These are phyloP conservation scores for Mycosphaerella sp. DNA, from an alignment of 2,329 filamentous ascomycete species.

Conservation along the genomic window DNA sequence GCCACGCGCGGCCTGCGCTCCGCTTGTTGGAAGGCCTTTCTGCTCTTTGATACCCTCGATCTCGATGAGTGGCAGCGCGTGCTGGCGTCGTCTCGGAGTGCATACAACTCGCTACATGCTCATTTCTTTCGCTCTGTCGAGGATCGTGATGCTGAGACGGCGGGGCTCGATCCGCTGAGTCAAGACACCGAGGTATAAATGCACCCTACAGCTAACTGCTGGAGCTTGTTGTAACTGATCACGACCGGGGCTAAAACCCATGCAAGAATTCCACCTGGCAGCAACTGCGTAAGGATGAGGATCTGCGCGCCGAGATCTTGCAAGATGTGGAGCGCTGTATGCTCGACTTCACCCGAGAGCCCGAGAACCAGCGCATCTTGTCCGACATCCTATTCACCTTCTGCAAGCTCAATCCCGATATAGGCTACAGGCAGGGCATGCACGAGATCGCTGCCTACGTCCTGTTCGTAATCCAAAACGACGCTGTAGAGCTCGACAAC, in stretches of 20 bases:
- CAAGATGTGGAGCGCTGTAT: slow-evolving; percentile 81
- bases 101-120: slow-evolving; percentile 65
- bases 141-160: slow-evolving; percentile 72
- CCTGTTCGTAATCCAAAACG: slow-evolving; percentile 73
- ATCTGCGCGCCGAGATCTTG: slow-evolving; percentile 76
- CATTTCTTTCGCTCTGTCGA: slow-evolving; percentile 77
- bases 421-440: slow-evolving; percentile 97
- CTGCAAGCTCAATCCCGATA: slow-evolving; percentile 80
- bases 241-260: slow-evolving; percentile 39
- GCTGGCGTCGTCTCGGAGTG: slow-evolving; percentile 61
- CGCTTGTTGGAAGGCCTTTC: slow-evolving; percentile 87
- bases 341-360: slow-evolving; percentile 75
- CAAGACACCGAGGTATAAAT: slow-evolving; percentile 63
- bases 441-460: slow-evolving; percentile 91
- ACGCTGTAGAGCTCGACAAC: slow-evolving; percentile 57
- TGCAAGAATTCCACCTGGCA: slow-evolving; percentile 77
- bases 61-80: slow-evolving; percentile 61
- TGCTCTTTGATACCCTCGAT: slow-evolving; percentile 65
- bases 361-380: slow-evolving; percentile 70
- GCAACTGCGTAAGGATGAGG: slow-evolving; percentile 75
- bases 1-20: slow-evolving; percentile 61
- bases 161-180: slow-evolving; percentile 72
- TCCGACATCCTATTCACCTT: slow-evolving; percentile 89
- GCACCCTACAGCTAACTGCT: slow-evolving; percentile 10
- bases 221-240: slow-evolving; percentile 13